Percentiles rank a stretch among this genome's conserved stretches.
These are phyloP conservation scores for Claviceps quebecensis DNA, from an alignment of 2,329 filamentous ascomycete genomes.

Conservation along the genomic window DNA sequence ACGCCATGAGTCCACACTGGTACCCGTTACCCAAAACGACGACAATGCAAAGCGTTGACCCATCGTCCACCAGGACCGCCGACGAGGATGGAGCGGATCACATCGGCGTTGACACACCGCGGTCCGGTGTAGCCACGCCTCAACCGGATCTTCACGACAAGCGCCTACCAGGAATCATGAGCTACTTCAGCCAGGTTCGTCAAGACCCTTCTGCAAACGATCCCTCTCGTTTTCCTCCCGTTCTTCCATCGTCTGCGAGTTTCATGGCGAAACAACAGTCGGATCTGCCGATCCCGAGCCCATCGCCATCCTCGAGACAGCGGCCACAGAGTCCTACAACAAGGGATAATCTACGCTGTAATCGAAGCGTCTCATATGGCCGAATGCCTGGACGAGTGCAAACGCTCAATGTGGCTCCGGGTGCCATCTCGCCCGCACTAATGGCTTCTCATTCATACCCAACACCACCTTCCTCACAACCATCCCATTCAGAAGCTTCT, in stretches of 20 bases:
- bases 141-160: conserved; percentile 90
- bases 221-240: conserved; percentile 17
- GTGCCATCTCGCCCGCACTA: conserved; percentile 11
- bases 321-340: conserved; percentile 13
- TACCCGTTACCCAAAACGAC: conserved; percentile 12
- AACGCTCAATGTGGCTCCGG: conserved; percentile 10
- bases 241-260: conserved; percentile 25
- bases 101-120: conserved; percentile 73
- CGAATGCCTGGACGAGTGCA: conserved; percentile 6
- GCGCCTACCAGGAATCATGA: conserved; percentile 88
- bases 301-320: conserved; percentile 17
- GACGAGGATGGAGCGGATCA: conserved; percentile 63
- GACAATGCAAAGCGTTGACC: conserved; percentile 37
- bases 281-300: conserved; percentile 12
- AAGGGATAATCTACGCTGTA: conserved; percentile 14
- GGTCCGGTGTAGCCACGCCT: conserved; percentile 83
- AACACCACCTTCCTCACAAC: conserved; percentile 42
- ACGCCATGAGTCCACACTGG: conserved; percentile 1
- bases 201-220: conserved; percentile 51
- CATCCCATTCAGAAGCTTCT: conserved; percentile 24
- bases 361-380: conserved; percentile 8
- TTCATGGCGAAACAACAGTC: conserved; percentile 12
- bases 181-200: conserved; percentile 99
- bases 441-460: conserved; percentile 30
- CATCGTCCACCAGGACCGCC: conserved; percentile 36